Base-by-base conservation (phyloP, 2,329 filamentous ascomycete species). In the Trichoderma aggressivum region DNA sequence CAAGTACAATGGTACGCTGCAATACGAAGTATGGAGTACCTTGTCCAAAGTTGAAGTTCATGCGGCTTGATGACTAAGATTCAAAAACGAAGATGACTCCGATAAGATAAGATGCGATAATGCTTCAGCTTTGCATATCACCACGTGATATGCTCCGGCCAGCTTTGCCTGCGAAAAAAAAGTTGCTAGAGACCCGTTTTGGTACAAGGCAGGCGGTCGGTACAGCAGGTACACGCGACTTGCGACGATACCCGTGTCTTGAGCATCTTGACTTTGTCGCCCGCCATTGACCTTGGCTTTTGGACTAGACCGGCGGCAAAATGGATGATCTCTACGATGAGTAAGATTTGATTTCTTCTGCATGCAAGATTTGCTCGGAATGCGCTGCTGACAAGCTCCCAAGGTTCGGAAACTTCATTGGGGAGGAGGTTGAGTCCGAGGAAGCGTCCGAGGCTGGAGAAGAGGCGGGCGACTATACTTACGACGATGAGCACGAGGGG, bases 281-380 rank as follows among this genome's bases (percentile, higher is more conserved):
- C 71, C 72, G 73, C 76, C 72, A 78, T 74, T 74, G 70, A 71
- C 71, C 67, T 50, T 70, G 36, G 53, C 50, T 71, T 53, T 63
- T 66, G 34, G 56, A 64, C 32, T 70, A 63, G 59, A 74, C 70
- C 70, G 74, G 74, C 72, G 72, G 69, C 74, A 80, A 77, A 77
- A 96, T 97, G 94, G 94, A 98, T 86, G 94, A 98, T 83, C 90
- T 98, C 77, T 98, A 98, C 81, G 95, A 98, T 84, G 95, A 98
- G 93, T 97, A 85, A 74, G 84, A 36, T 70, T 61, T 28, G 1
- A 36, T 63, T 64, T 50, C 39, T 56, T 76, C 28, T 63, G 32
- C n/a, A 32, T 2, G 2, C 11, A 28, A 10, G 3, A 11, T 21
- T 39, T 34, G 21, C 32, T 60, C 4, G 3, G 50, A 32, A 34